These are phyloP conservation scores for Candida corydali DNA, from an alignment of 805 yeast species.

Conservation along the genomic window DNA sequence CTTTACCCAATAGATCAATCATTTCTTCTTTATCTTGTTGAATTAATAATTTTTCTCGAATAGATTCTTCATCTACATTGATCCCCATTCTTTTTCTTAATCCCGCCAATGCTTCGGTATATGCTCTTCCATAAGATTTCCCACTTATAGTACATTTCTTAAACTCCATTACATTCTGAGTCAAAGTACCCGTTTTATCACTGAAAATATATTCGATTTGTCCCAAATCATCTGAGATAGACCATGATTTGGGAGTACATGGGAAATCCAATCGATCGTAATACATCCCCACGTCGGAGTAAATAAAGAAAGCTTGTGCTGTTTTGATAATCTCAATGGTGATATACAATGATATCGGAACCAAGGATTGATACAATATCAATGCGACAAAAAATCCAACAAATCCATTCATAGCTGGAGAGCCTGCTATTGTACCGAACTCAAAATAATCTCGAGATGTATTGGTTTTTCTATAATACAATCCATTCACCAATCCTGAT, in stretches of 20 bases:
- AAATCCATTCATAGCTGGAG: conserved; percentile 64
- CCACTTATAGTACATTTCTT: conserved; percentile 78
- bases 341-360: conserved; percentile 78
- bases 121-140: conserved; percentile 68
- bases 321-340: conserved; percentile 81
- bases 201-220: conserved; percentile 82
- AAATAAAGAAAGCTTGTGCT: conserved; percentile 76
- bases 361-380: conserved; percentile 72
- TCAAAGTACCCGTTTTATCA: conserved; percentile 81
- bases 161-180: conserved; percentile 83
- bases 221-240: conserved; percentile 80
- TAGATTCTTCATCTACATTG: conserved; percentile 62
- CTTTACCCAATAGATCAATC: conserved; percentile 34
- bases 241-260: conserved; percentile 83
- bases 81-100: conserved; percentile 73
- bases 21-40: conserved; percentile 55
- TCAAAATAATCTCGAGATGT: conserved; percentile 64
- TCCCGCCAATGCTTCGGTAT: conserved; percentile 81
- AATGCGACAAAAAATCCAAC: conserved; percentile 73
- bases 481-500: conserved; percentile 69
- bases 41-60: conserved; percentile 49
- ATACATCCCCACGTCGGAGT: conserved; percentile 70
- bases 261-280: conserved; percentile 69
- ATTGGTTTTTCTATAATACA: conserved; percentile 45
- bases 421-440: conserved; percentile 63